A percentile compares a stretch with the other conserved stretches of the same genome.
Conservation (phyloP, 495 filamentous ascomycete genomes). For the Cudoniella acicularis region DNA sequence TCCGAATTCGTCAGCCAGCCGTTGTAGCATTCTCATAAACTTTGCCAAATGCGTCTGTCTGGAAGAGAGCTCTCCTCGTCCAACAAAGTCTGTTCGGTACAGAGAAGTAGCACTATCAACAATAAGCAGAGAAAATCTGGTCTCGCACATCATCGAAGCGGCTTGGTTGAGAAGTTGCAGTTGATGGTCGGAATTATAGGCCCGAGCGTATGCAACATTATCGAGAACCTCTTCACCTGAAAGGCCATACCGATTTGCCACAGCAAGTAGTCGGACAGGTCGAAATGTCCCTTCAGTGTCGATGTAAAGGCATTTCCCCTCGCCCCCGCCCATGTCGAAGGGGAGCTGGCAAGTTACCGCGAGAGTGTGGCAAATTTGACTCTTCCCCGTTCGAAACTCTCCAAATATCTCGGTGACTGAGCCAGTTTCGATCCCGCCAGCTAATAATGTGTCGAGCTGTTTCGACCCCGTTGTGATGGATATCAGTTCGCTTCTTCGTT, state of each 20-base stretch:
- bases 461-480: conserved; percentile 98
- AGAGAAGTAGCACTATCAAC: conserved; percentile 94
- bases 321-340: conserved; percentile 98
- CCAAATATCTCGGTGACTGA: conserved; percentile 99
- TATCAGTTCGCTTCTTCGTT: conserved; percentile 89
- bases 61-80: conserved; percentile 85
- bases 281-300: conserved; percentile 98
- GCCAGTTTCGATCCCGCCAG: conserved; percentile 92
- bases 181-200: conserved; percentile 98
- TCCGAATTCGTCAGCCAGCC: conserved; percentile 94
- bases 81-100: conserved; percentile 93
- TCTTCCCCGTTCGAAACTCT: conserved; percentile 97
- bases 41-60: conserved; percentile 93
- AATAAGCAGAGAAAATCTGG: conserved; percentile 89
- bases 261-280: conserved; percentile 82
- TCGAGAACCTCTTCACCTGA: conserved; percentile 96
- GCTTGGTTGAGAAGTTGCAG: conserved; percentile 92
- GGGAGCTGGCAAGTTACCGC: conserved; percentile 96
- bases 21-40: conserved; percentile 91
- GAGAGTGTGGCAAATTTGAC: conserved; percentile 97
- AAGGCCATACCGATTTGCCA: conserved; percentile 89
- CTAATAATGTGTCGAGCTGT: conserved; percentile 90
- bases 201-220: conserved; percentile 95
- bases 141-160: conserved; percentile 98
- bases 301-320: conserved; percentile 98